Percentiles rank a stretch among this genome's conserved stretches.
Evolutionary conservation across 2,329 filamentous ascomycete species (phyloP).

Genomic region (Talaromyces sp.): DNA sequence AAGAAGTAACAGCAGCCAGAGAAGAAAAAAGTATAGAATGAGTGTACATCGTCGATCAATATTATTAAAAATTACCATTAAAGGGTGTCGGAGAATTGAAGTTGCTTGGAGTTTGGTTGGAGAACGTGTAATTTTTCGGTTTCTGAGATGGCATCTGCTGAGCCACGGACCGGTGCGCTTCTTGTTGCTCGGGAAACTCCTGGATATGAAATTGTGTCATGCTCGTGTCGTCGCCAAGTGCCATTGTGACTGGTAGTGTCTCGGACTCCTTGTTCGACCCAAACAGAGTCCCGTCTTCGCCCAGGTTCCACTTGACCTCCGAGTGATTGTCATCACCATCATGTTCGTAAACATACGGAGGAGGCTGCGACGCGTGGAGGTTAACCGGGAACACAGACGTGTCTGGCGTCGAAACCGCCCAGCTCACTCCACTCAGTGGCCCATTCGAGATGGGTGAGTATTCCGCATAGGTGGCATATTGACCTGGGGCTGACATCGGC

Average conservation of each 20-base stretch:
- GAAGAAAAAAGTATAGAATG: background rate
- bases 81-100: slow-evolving; percentile 15
- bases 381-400: slow-evolving; percentile 26
- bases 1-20: background rate
- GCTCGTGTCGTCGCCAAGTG: slow-evolving; percentile 25
- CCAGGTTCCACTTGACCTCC: slow-evolving; percentile 21
- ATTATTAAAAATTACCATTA: slow-evolving; percentile 12
- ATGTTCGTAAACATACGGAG: slow-evolving; percentile 34
- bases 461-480: slow-evolving; percentile 39
- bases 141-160: slow-evolving; percentile 37
- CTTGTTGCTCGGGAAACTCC: slow-evolving; percentile 41
- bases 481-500: slow-evolving; percentile 39
- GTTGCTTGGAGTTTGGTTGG: slow-evolving; percentile 38
- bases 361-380: slow-evolving; percentile 30
- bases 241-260: slow-evolving; percentile 18
- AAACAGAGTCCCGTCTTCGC: slow-evolving; percentile 25
- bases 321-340: slow-evolving; percentile 25
- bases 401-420: slow-evolving; percentile 41
- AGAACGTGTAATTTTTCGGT: slow-evolving; percentile 40
- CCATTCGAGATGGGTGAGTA: slow-evolving; percentile 34
- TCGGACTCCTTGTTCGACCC: slow-evolving; percentile 28
- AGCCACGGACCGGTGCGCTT: slow-evolving; percentile 38
- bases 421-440: slow-evolving; percentile 36
- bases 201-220: slow-evolving; percentile 39
- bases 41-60: background rate